Base-by-base conservation (phyloP, 371 early-diverging fungal species). In the Circinella minor region DNA sequence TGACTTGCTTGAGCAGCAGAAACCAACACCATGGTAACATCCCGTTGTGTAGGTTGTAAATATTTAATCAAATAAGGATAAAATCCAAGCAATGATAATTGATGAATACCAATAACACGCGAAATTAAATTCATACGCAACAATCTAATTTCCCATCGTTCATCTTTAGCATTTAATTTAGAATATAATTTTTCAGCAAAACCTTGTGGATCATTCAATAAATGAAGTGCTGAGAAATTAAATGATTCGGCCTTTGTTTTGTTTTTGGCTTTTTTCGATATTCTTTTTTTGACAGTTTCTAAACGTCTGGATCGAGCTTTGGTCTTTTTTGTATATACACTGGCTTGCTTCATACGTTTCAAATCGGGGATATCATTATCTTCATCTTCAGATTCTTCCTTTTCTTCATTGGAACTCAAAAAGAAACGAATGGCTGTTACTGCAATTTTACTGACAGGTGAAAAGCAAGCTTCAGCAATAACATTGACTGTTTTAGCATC, bases 401-500 rank as follows among this genome's bases (percentile, higher is more conserved):
- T 91, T n/a, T 90, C 91, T 36, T 89, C 87, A 71, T 93, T 90
- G 49, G 85, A 83, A 48, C 92, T 94, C 74, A 98, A 85, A 74
- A 98, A 98, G 77, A 99, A 99, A 66, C 95, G 91, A n/a, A 97
- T 78, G 4, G 97, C 98, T 4, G 96, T 94, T 8, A 95, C 92
- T 65, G 92, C 89, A 43, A 99, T 87, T 78, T 97, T 98, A 73
- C 93, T 86, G 37, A 91, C 86, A 27, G 93, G 92, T 39, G 95
- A 96, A 68, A 97, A 95, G 79, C 96, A 96, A 11, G 97, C 98
- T 77, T 96, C 94, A 8, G 96, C 95, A 78, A 99, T 93, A 37
- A 98, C 94, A 81, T 98, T 98, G 73, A 96, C 97, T 7, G 98
- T 98, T 81, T 98, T 98, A 39, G 92, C 91, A 80, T 98, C 99